phyloP scores from a whole-genome alignment of 345 rosid genomes.

The Pugionium cornutum region DNA sequence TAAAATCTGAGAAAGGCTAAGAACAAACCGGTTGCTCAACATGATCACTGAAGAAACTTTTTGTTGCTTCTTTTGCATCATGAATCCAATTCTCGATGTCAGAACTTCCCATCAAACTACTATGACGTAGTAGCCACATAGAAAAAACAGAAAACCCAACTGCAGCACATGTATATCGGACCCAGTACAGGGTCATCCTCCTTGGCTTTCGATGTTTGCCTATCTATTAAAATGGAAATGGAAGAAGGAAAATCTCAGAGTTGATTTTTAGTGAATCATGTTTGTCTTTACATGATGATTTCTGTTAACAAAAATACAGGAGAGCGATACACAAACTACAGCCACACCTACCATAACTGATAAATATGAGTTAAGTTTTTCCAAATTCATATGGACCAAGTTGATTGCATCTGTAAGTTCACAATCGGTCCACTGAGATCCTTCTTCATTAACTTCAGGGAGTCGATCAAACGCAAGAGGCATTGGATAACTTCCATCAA shows the following conservation, averaged over 20 bases:
- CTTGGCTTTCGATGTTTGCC: conserved; percentile 76
- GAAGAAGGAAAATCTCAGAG: conserved; percentile 1
- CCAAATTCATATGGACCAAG: conserved; percentile 62
- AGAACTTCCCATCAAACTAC: conserved; percentile 88
- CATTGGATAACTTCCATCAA: conserved; percentile 61
- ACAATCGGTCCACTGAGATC: conserved; percentile 74
- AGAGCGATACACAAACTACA: conserved; percentile 2
- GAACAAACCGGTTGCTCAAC: conserved; percentile 90
- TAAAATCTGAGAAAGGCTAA: conserved; percentile 24
- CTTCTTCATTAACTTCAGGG: conserved; percentile 62
- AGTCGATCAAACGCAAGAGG: conserved; percentile 65
- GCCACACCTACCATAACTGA: conserved; percentile 55
- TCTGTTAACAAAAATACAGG: conserved; percentile 8
- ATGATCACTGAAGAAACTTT: conserved; percentile 72
- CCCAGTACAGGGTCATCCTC: conserved; percentile 69
- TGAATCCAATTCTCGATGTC: conserved; percentile 87
- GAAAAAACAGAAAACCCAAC: conserved; percentile 77
- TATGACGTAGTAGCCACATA: conserved; percentile 81
- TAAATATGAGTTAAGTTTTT: conserved; percentile 64
- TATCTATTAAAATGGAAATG: conserved; percentile 48
- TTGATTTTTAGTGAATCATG: background rate
- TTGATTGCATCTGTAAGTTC: conserved; percentile 70
- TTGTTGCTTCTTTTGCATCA: conserved; percentile 75
- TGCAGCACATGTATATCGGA: conserved; percentile 76
- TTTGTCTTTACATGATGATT: conserved; percentile 10